Evolutionary conservation across 352 stramenopile genomes (phyloP), one percentile per base, ranked within the genome.

Genomic region (Pythium biforme): DNA sequence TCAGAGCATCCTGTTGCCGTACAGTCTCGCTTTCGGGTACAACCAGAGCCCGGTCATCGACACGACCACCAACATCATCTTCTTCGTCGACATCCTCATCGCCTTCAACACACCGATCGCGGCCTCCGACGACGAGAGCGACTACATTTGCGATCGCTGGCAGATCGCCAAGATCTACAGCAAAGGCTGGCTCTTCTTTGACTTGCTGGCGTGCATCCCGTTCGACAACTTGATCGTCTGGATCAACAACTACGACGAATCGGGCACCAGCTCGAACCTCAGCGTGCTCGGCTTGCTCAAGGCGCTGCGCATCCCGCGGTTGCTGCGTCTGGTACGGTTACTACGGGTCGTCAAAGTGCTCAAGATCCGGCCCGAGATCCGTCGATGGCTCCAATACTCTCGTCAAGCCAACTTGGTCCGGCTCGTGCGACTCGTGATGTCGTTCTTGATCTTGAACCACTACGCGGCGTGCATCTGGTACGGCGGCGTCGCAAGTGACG

Each of bases 391-490:
- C 1, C 79, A 90, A 41, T 92, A 94, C 68, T 94, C 84, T 14
- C 82, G 84, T 0, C 83, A 94, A 37, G 81, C 82, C 9, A 91
- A 94, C 52, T 70, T 94, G 31, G 66, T 92, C 5, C 72, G 84
- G 19, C 72, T 94, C 4, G 73, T 88, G 20, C 77, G 81, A 0
- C 74, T 95, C 20, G 78, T 94, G 15, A 51, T 80, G 4, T 71
- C 68, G 1, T 91, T 95, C 39, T 53, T 93, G 19, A 67, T 92
- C 15, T 74, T 90, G 27, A 90, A 92, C 40, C 87, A 95, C 62
- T 89, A 90, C 58, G 67, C 85, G 5, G 87, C 85, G 17, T 95
- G 87, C 57, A 77, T 89, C 27, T 95, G 87, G 87, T 86, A 76
- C 43, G 83, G 78, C 6, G 48, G 72, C 14, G 71, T 91, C 46